Base-by-base conservation (phyloP, 208 protist species). In the Trypanosoma boissoni region DNA sequence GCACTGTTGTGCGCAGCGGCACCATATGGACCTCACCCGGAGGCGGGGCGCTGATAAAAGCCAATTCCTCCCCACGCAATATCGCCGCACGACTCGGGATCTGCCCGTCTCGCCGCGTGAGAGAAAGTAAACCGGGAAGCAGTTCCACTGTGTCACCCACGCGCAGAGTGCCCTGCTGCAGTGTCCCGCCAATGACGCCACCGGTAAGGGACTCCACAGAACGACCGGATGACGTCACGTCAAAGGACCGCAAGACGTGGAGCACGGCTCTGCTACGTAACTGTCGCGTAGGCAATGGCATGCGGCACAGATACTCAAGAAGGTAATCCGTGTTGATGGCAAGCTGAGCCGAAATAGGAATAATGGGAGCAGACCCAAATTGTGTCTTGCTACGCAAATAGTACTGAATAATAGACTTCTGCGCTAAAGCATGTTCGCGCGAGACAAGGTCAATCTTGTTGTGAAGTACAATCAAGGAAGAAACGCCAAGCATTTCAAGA, bases 401-500 rank as follows among this genome's bases (percentile, higher is more conserved):
- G 39, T 58, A 60, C 0, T 88, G 72, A 56, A 99, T 99, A 60
- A 98, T 80, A 18, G 91, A 64, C 68, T 99, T 96, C 77, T 99
- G 98, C 42, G 97, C 92, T 26, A 91, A 56, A n/a, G 97, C 98
- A 31, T 87, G 74, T 6, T 75, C 74, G 68, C 99, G 83, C 42
- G 95, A 95, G 20, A 99, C 92, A 6, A 99, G 85, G 84, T 99
- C 99, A 64, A 99, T 99, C 79, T 99, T 99, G 79, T 99, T 99
- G 81, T 99, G 99, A 16, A 99, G 61, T 28, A 99, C 98, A 39
- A 99, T 92, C 31, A 99, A 91, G 70, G 99, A 68, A 43, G 86
- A 77, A 12, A 99, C 72, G 66, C 98, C 97, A 98, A 99, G 99
- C 72, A 99, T 99, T 73, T 99, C 98, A 42, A 99, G 97, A 32